A percentile compares a stretch with the other conserved stretches of the same genome.
Evolutionary conservation across 2,329 filamentous ascomycete species (phyloP).

Genomic region (Ophiostoma montium): DNA sequence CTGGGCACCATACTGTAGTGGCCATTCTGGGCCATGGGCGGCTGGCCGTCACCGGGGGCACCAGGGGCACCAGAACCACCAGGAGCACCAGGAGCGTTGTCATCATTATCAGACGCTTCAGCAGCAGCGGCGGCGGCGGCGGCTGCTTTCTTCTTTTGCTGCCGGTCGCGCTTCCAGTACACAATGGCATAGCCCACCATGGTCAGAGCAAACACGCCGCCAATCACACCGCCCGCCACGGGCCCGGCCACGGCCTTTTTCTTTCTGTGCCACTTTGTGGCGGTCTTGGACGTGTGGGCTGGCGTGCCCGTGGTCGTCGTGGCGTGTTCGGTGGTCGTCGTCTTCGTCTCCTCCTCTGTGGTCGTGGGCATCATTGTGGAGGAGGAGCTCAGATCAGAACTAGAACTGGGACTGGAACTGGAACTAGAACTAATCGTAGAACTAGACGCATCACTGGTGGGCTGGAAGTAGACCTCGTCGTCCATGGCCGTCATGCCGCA

Average conservation of each 20-base stretch:
- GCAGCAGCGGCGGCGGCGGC: conserved; percentile 1
- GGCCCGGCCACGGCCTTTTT: conserved; percentile 14
- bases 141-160: conserved; percentile 10
- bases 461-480: conserved; percentile 15
- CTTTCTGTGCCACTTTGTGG: background rate
- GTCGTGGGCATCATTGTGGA: background rate
- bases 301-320: background rate
- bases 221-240: conserved; percentile 19
- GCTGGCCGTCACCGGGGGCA: background rate
- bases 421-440: background rate
- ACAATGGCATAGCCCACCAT: conserved; percentile 19
- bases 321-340: background rate
- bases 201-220: conserved; percentile 19
- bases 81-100: conserved; percentile 1
- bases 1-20: conserved; percentile 4
- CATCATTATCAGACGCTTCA: background rate
- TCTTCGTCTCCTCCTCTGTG: background rate
- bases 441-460: conserved; percentile 3
- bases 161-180: conserved; percentile 16
- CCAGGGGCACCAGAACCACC: conserved; percentile 3
- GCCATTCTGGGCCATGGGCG: conserved; percentile 8
- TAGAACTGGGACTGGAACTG: no score
- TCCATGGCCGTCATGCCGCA: conserved; percentile 17
- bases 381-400: background rate
- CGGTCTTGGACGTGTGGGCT: background rate